phyloP scores from a whole-genome alignment of 305 asterid genomes.

The Ilex paraguariensis region DNA sequence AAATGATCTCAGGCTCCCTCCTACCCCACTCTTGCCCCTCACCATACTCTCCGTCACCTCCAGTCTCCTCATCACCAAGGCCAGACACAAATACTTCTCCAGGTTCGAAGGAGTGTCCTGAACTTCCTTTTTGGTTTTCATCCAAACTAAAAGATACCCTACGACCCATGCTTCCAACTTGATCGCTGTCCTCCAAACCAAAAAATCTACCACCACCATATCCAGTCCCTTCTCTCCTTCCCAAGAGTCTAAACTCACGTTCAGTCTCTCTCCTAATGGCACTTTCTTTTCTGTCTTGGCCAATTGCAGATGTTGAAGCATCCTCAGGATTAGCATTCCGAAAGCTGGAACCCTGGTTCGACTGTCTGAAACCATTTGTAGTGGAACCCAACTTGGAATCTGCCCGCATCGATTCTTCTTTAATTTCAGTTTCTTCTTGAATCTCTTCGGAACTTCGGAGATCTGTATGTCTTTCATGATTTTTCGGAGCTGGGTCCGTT shows the following conservation, averaged over 20 bases:
- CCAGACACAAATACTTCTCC: slow-evolving; percentile 15
- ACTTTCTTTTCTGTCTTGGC: slow-evolving; percentile 15
- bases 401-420: not conserved
- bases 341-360: not conserved
- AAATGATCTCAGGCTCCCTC: slow-evolving; percentile 27
- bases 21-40: slow-evolving; percentile 19
- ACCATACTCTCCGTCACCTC: slow-evolving; percentile 11
- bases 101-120: slow-evolving; percentile 7
- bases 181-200: slow-evolving; percentile 20
- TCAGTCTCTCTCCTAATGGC: slow-evolving; percentile 31
- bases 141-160: slow-evolving; percentile 21
- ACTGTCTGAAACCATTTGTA: slow-evolving; percentile 3
- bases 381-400: slow-evolving; percentile 10
- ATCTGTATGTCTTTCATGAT: not conserved
- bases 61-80: slow-evolving; percentile 1
- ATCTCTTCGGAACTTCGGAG: not conserved
- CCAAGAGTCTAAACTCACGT: slow-evolving; percentile 14
- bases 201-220: slow-evolving; percentile 12
- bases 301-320: slow-evolving; percentile 1
- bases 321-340: slow-evolving; percentile 1
- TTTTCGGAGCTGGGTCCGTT: not conserved
- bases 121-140: slow-evolving; percentile 5
- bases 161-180: slow-evolving; percentile 8
- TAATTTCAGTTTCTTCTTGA: not conserved
- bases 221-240: not conserved